These are phyloP conservation scores for Chrysoporthe deuterocubensis DNA, from an alignment of 2,329 filamentous ascomycete species.

Conservation along the genomic window DNA sequence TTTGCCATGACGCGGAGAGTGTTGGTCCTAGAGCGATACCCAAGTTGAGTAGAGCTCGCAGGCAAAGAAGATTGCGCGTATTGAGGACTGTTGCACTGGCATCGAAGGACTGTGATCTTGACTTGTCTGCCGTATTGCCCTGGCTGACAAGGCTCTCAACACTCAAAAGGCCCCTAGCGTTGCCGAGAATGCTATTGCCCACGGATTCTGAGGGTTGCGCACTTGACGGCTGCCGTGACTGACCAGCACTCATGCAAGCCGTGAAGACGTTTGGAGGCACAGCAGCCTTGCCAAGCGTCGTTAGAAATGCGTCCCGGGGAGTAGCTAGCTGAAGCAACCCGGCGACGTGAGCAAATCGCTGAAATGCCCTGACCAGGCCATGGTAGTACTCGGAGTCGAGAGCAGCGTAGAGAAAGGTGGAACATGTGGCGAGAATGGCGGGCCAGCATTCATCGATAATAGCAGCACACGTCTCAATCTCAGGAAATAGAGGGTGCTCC, in stretches of 20 bases:
- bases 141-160: slow-evolving; percentile 72
- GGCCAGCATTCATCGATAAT: slow-evolving; percentile 96
- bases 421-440: slow-evolving; percentile 90
- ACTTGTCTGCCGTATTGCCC: slow-evolving; percentile 56
- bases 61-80: slow-evolving; percentile 85
- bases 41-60: slow-evolving; percentile 89
- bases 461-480: slow-evolving; percentile 76
- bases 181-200: slow-evolving; percentile 65
- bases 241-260: slow-evolving; percentile 58
- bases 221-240: slow-evolving; percentile 47
- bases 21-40: slow-evolving; percentile 94
- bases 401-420: slow-evolving; percentile 90
- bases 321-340: slow-evolving; percentile 83
- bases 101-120: slow-evolving; percentile 64
- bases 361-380: slow-evolving; percentile 86
- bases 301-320: slow-evolving; percentile 91
- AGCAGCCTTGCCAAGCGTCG: slow-evolving; percentile 89
- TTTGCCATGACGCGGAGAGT: slow-evolving; percentile 82
- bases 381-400: slow-evolving; percentile 95
- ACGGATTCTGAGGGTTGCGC: slow-evolving; percentile 53
- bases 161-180: slow-evolving; percentile 73
- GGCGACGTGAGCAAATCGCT: slow-evolving; percentile 93
- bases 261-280: slow-evolving; percentile 80
- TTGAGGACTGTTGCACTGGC: slow-evolving; percentile 64
- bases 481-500: slow-evolving; percentile 70